Percentiles rank a stretch among this genome's conserved stretches.
Evolutionary conservation across 495 filamentous ascomycete genomes (phyloP).

Genomic region (Oidiodendron maius): DNA sequence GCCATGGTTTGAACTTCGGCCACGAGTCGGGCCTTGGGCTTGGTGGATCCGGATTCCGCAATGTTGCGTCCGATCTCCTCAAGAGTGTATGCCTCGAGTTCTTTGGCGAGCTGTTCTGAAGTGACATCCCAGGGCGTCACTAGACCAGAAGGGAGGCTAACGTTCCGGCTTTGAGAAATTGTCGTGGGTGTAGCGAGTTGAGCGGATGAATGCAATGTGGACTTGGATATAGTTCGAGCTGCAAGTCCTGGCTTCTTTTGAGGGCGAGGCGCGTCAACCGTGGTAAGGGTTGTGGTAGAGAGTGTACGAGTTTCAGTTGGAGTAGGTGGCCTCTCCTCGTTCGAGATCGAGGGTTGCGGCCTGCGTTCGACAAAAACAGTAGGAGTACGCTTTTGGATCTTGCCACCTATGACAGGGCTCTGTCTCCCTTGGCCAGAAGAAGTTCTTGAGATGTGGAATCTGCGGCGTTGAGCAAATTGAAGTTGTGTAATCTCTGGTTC

Average conservation of each 20-base stretch:
- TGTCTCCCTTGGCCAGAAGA: slow-evolving; percentile 30
- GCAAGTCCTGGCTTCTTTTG: slow-evolving; percentile 16
- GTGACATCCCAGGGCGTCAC: slow-evolving; percentile 32
- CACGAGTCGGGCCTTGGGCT: neutral
- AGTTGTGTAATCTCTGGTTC: neutral
- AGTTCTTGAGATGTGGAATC: slow-evolving; percentile 43
- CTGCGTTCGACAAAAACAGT: slow-evolving; percentile 44
- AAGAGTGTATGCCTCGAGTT: slow-evolving; percentile 44
- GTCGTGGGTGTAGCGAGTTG: neutral
- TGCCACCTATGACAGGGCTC: slow-evolving; percentile 8
- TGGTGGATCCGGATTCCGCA: slow-evolving; percentile 17
- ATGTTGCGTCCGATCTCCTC: slow-evolving; percentile 40
- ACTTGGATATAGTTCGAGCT: neutral
- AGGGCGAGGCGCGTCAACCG: slow-evolving; percentile 1
- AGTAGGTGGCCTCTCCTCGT: neutral
- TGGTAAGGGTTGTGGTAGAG: neutral
- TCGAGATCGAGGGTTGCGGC: neutral
- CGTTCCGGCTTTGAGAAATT: slow-evolving; percentile 5
- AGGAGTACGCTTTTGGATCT: slow-evolving; percentile 14
- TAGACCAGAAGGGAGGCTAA: slow-evolving; percentile 32
- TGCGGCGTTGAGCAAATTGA: slow-evolving; percentile 23
- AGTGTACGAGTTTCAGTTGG: neutral
- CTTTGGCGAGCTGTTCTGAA: slow-evolving; percentile 37
- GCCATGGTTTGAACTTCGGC: no score
- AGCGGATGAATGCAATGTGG: neutral